These are phyloP conservation scores for Leucosporidium creatinivorum DNA, from an alignment of 768 basidiomycete genomes.

Conservation along the genomic window DNA sequence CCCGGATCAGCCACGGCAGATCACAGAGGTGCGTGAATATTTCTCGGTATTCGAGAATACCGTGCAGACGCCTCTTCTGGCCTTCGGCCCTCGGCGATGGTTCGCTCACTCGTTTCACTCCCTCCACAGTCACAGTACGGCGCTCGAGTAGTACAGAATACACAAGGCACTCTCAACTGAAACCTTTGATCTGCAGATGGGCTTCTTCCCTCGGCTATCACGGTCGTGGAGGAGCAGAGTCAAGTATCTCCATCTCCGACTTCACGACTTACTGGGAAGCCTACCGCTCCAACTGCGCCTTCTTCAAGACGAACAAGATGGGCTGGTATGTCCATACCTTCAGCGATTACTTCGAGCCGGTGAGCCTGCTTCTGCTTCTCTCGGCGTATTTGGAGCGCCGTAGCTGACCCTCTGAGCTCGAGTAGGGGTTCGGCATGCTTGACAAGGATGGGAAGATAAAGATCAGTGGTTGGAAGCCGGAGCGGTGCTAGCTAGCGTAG, in stretches of 20 bases:
- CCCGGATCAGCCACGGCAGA: conserved; percentile 8
- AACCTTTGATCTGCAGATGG: too few species aligned
- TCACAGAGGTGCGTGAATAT: conserved; percentile 25
- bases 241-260: background rate
- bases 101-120: background rate
- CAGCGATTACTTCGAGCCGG: conserved; percentile 11
- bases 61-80: too few species aligned
- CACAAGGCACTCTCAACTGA: background rate
- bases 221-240: conserved; percentile 5
- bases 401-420: background rate
- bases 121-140: background rate
- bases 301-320: conserved; percentile 2
- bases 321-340: conserved; percentile 21
- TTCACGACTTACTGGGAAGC: conserved; percentile 16
- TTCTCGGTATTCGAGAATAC: too few species aligned
- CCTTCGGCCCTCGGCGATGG: background rate
- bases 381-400: background rate
- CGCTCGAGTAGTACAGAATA: too few species aligned
- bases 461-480: too few species aligned
- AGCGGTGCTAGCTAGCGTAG: too few species aligned
- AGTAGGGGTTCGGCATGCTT: conserved; percentile 12
- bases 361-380: background rate
- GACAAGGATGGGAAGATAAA: conserved; percentile 1
- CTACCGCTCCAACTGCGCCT: conserved; percentile 11
- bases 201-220: conserved; percentile 4